Percentiles rank a stretch among this genome's conserved stretches.
Evolutionary conservation across 2,329 filamentous ascomycete species (phyloP).

Genomic region (Aspergillus pseudoterreus): DNA sequence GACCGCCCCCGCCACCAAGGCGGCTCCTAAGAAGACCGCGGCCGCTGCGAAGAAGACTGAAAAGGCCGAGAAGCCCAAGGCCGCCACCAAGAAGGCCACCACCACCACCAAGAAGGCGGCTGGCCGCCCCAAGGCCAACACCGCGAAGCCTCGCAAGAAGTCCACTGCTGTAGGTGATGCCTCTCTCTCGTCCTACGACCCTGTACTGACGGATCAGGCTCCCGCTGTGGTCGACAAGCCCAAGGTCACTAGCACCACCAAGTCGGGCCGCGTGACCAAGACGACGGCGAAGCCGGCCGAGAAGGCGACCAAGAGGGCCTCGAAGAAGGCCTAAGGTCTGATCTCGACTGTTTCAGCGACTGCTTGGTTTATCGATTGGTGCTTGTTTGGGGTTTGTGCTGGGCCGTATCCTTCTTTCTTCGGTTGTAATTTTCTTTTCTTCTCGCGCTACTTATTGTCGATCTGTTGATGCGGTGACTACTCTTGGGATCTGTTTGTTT

Average conservation of each 20-base stretch:
- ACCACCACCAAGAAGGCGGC: constrained; percentile 49
- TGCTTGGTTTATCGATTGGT: constrained; percentile 16
- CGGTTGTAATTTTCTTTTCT: constrained; percentile 29
- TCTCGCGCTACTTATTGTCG: constrained; percentile 13
- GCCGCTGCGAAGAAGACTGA: constrained; percentile 40
- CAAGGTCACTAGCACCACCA: constrained; percentile 73
- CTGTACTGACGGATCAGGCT: constrained; percentile 45
- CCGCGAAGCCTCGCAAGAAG: constrained; percentile 53
- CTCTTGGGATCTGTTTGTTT: constrained; percentile 23
- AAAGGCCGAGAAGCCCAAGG: constrained; percentile 44
- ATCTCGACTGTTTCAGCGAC: constrained; percentile 12
- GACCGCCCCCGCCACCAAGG: constrained; percentile 19
- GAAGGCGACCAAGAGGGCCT: constrained; percentile 46
- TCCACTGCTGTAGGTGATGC: constrained; percentile 36
- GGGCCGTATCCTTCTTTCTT: constrained; percentile 27
- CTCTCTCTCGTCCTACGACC: background rate
- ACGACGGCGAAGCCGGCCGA: constrained; percentile 45
- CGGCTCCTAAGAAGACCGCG: constrained; percentile 20
- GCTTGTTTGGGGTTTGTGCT: constrained; percentile 15
- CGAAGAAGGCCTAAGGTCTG: constrained; percentile 34
- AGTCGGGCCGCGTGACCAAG: constrained; percentile 82
- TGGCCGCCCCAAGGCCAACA: constrained; percentile 50
- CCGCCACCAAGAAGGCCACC: constrained; percentile 44
- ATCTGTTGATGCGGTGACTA: constrained; percentile 14
- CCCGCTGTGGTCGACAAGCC: constrained; percentile 67